phyloP scores from a whole-genome alignment of 495 filamentous ascomycete genomes.

The Penicillium argentinense region DNA sequence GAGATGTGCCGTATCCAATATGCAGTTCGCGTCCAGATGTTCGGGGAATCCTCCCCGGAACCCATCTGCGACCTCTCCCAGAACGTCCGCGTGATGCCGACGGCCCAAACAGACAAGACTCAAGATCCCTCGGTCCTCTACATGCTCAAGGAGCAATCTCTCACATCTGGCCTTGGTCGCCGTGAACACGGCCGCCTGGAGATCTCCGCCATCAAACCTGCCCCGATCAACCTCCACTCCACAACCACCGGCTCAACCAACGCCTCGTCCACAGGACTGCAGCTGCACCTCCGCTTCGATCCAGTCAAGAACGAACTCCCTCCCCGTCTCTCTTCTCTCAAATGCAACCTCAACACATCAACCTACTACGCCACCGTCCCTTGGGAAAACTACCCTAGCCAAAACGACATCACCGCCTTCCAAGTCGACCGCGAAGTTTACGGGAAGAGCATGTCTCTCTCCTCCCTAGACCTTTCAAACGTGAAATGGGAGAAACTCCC shows the following conservation, averaged over 20 bases:
- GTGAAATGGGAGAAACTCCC: conserved; percentile 56
- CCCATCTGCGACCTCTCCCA: conserved; percentile 2
- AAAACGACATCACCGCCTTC: conserved; percentile 24
- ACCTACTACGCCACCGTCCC: conserved; percentile 67
- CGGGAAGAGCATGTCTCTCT: conserved; percentile 53
- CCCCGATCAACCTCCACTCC: neutral
- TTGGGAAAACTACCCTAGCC: conserved; percentile 28
- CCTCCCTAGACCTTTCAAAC: conserved; percentile 53
- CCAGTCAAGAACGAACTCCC: conserved; percentile 52
- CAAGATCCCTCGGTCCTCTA: neutral
- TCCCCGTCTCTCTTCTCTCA: conserved; percentile 59
- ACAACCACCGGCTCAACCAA: neutral
- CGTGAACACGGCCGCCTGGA: neutral
- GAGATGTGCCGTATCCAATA: conserved; percentile 7
- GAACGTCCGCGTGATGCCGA: conserved; percentile 1
- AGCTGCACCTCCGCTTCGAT: conserved; percentile 61
- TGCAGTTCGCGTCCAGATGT: neutral
- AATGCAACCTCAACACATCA: conserved; percentile 61
- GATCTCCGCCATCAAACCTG: conserved; percentile 1
- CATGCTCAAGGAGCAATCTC: conserved; percentile 1
- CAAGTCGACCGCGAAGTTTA: conserved; percentile 50
- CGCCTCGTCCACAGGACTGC: conserved; percentile 48
- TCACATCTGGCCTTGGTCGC: neutral
- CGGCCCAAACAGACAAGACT: neutral
- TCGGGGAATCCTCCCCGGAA: neutral